Evolutionary conservation across 257 asterid genomes (phyloP), one percentile per base, ranked within the genome.

Genomic region (Striga asiatica): DNA sequence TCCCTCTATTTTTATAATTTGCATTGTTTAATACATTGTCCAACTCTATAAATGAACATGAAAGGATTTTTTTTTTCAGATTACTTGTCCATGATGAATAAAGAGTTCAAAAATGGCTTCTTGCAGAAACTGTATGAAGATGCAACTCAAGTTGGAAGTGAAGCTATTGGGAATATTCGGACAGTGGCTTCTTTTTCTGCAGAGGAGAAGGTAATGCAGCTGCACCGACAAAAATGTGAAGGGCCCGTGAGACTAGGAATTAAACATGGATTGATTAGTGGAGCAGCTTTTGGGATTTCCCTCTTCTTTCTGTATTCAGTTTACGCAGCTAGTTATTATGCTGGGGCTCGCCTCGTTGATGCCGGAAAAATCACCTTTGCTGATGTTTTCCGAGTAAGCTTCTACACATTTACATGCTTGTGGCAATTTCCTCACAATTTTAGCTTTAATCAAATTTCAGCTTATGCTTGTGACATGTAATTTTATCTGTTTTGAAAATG

Each of bases 141-240:
- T 19, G 94, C 89, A 19, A 75, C 71, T 52, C 79, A 77, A 65
- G 80, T 83, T 17, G 94, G 82, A 0, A 76, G 78, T 47, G 88
- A 79, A 50, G 91, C 88, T 16, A 75, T 83, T 2, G 80, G 85
- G 34, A 81, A 76, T 41, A 83, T 83, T 3, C 67, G 88, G 47
- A 83, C 94, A 3, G 76, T 86, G 41, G 82, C 94, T 60, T 81
- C 96, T 0, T 81, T 83, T 49, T 71, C 80, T 45, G 88, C 96
- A 0, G 96, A 86, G 43, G 80, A 77, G 42, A 79, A 76, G 56
- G 84, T 83, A 23, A 54, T 81, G 43, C 55, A 65, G 51, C 58
- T 78, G 21, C 81, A 86, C 69, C 42, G 58, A 54, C 63, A 67
- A 14, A 83, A 78, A 54, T 86, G 86, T 23, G 66, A 50, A 39